phyloP scores from a whole-genome alignment of 139 green algal species.

The Ettlia oleoabundans region DNA sequence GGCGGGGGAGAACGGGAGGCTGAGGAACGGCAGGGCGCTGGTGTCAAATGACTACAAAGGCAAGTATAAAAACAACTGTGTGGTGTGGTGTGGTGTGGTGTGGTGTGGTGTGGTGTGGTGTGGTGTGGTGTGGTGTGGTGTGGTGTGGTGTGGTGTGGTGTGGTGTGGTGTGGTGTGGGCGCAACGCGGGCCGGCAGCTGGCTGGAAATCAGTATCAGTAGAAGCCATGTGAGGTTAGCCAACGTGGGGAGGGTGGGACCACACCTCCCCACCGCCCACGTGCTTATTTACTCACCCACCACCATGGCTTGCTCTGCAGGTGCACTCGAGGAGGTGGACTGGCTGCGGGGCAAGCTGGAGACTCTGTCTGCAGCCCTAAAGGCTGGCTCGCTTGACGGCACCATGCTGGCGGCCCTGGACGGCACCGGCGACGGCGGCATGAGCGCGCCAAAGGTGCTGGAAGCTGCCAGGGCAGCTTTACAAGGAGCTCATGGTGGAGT shows the following conservation, averaged over 20 bases:
- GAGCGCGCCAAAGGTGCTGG: not conserved
- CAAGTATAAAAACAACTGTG: not conserved
- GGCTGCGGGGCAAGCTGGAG: conserved; percentile 51
- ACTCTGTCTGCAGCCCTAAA: conserved; percentile 35
- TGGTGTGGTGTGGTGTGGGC: too few species aligned
- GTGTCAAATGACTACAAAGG: conserved; percentile 54
- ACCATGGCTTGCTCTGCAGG: conserved; percentile 20
- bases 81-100: not conserved
- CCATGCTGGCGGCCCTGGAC: conserved; percentile 7
- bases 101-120: too few species aligned
- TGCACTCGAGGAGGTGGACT: conserved; percentile 64
- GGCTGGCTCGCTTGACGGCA: conserved; percentile 8
- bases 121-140: too few species aligned
- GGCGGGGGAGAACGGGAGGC: conserved; percentile 63
- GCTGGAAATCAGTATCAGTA: too few species aligned
- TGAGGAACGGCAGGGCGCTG: conserved; percentile 41
- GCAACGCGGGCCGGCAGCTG: too few species aligned
- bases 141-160: not conserved
- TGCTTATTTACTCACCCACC: not conserved
- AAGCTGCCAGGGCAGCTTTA: conserved; percentile 1
- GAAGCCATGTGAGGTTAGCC: too few species aligned
- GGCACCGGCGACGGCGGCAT: not conserved
- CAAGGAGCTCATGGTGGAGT: not conserved
- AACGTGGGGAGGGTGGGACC: too few species aligned
- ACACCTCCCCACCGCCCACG: not conserved